These are phyloP conservation scores for Clathrospora elynae DNA, from an alignment of 2,329 filamentous ascomycete species.

Conservation along the genomic window DNA sequence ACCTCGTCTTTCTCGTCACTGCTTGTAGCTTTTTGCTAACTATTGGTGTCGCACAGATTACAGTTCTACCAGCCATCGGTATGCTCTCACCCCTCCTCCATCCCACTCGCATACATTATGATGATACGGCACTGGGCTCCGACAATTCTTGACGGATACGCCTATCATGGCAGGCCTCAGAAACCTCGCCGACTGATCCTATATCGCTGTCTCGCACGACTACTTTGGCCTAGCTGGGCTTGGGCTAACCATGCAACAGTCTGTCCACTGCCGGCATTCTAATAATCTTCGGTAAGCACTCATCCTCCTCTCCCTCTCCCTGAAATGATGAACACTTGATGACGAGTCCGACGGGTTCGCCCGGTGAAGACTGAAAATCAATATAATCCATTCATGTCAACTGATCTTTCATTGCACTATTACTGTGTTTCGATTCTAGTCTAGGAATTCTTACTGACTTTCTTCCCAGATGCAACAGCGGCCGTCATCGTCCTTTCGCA, in stretches of 20 bases:
- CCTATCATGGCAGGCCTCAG: constrained; percentile 95
- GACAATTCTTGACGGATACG: constrained; percentile 83
- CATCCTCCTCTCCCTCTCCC: constrained; percentile 6
- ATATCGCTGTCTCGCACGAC: constrained; percentile 6
- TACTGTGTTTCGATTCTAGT: too few relatives aligned
- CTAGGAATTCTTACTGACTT: constrained; percentile 10
- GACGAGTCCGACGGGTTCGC: constrained; percentile 77
- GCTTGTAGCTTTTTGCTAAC: constrained; percentile 23
- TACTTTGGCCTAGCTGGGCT: constrained; percentile 3
- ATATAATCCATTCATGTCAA: constrained; percentile 72
- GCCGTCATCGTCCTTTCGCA: constrained; percentile 17
- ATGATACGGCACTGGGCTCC: constrained; percentile 98
- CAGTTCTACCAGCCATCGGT: constrained; percentile 23
- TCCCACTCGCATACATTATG: constrained; percentile 54
- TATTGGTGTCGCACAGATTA: constrained; percentile 6
- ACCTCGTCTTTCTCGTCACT: constrained; percentile 11
- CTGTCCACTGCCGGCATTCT: neutral
- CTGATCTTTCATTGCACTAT: too few relatives aligned
- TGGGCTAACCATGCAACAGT: constrained; percentile 15
- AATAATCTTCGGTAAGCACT: constrained; percentile 25
- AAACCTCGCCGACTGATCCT: constrained; percentile 97
- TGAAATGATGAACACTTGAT: constrained; percentile 63
- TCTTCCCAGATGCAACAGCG: constrained; percentile 6
- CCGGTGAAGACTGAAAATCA: constrained; percentile 68
- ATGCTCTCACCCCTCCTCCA: constrained; percentile 24